Percentiles rank a stretch among this genome's conserved stretches.
Conservation (phyloP, 1,284 basidiomycete species). For the Boletus holoroseus region DNA sequence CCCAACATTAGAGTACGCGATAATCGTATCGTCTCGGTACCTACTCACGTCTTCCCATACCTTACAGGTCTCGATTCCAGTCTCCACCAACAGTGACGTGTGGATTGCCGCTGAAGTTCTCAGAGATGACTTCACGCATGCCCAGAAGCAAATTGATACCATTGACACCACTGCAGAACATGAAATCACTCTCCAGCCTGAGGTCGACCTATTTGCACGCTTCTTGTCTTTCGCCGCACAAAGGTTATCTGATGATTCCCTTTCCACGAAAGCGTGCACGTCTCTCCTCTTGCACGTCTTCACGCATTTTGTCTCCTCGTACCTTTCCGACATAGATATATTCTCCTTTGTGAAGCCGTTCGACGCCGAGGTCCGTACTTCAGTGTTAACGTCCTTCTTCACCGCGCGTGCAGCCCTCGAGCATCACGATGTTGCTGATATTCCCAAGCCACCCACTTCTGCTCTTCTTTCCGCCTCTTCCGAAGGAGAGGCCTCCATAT, state of each 20-base stretch:
- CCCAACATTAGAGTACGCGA: slow-evolving; percentile 62
- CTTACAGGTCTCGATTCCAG: slow-evolving; percentile 72
- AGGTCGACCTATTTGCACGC: slow-evolving; percentile 71
- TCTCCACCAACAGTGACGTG: slow-evolving; percentile 69
- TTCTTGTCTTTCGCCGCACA: slow-evolving; percentile 73
- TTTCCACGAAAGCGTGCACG: slow-evolving; percentile 53
- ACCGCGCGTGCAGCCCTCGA: slow-evolving; percentile 72
- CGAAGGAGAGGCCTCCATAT: slow-evolving; percentile 73
- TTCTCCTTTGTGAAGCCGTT: slow-evolving; percentile 77
- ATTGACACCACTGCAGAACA: slow-evolving; percentile 47
- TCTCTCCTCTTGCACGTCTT: slow-evolving; percentile 70
- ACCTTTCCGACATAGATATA: slow-evolving; percentile 71
- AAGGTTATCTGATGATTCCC: slow-evolving; percentile 51
- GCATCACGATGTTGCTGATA: slow-evolving; percentile 49
- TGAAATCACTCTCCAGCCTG: slow-evolving; percentile 56
- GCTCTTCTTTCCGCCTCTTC: slow-evolving; percentile 72
- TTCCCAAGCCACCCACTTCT: slow-evolving; percentile 63
- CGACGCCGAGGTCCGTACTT: slow-evolving; percentile 71
- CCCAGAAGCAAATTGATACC: slow-evolving; percentile 52
- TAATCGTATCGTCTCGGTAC: slow-evolving; percentile 2
- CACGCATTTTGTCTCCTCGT: slow-evolving; percentile 72
- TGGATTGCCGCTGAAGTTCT: slow-evolving; percentile 89
- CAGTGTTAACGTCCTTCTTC: slow-evolving; percentile 79
- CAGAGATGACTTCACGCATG: slow-evolving; percentile 77
- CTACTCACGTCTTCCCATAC: slow-evolving; percentile 11